A percentile compares a stretch with the other conserved stretches of the same genome.
phyloP scores from a whole-genome alignment of 2,329 filamentous ascomycete species.

The Alternaria arborescens region DNA sequence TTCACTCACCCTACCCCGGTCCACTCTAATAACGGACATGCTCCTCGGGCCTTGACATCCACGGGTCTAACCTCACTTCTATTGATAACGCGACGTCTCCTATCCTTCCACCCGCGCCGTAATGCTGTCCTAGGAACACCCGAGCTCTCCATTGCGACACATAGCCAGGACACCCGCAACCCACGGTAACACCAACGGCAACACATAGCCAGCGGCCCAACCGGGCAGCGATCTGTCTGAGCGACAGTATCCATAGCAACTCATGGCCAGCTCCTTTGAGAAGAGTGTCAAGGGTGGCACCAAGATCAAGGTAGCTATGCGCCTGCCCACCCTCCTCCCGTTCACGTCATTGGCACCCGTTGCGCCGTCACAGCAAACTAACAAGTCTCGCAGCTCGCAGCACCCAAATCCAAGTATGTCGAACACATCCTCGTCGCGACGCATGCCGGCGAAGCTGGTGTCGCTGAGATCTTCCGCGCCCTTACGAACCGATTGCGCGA shows the following conservation, averaged over 20 bases:
- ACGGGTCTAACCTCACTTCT: slow-evolving; percentile 16
- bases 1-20: slow-evolving; percentile 23
- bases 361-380: slow-evolving; percentile 26
- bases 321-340: slow-evolving; percentile 5
- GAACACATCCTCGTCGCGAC: slow-evolving; percentile 97
- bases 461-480: slow-evolving; percentile 93
- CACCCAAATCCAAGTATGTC: slow-evolving; percentile 99
- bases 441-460: slow-evolving; percentile 90
- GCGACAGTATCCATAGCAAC: slow-evolving; percentile 24
- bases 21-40: slow-evolving; percentile 26
- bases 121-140: slow-evolving; percentile 42
- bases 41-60: slow-evolving; percentile 22
- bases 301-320: slow-evolving; percentile 81
- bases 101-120: slow-evolving; percentile 25
- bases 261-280: slow-evolving; percentile 90
- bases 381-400: slow-evolving; percentile 72
- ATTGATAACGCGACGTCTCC: slow-evolving; percentile 31
- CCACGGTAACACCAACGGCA: slow-evolving; percentile 14
- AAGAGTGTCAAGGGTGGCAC: slow-evolving; percentile 99
- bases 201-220: slow-evolving; percentile 23
- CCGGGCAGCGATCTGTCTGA: slow-evolving; percentile 23
- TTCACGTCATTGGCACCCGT: background rate
- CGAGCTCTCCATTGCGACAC: slow-evolving; percentile 25
- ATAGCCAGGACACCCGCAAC: slow-evolving; percentile 13
- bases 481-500: slow-evolving; percentile 89